These are phyloP conservation scores for Ceratocystiopsis minuta DNA, from an alignment of 2,329 filamentous ascomycete genomes.

Conservation along the genomic window DNA sequence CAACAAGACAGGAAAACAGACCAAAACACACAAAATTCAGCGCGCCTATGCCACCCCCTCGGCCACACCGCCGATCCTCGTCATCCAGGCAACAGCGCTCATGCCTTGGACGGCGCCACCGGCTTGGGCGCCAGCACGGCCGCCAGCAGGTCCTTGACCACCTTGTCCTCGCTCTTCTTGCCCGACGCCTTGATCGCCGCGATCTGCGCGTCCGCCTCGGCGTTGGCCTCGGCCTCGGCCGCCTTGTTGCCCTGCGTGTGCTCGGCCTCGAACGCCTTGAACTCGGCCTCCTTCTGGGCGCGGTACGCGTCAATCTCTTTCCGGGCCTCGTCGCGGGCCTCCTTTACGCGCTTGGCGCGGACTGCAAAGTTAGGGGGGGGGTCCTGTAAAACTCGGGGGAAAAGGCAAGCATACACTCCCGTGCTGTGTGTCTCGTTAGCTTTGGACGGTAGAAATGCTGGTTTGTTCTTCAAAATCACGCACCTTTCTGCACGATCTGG, in stretches of 20 bases:
- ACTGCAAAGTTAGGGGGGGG: slow-evolving; percentile 28
- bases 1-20: too few species aligned
- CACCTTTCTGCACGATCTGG: slow-evolving; percentile 97
- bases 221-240: slow-evolving; percentile 60
- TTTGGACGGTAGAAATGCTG: not conserved
- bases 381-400: not conserved
- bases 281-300: slow-evolving; percentile 79
- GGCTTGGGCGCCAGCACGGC: slow-evolving; percentile 78
- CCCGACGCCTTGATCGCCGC: slow-evolving; percentile 67
- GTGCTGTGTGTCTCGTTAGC: slow-evolving; percentile 37
- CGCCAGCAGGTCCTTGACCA: slow-evolving; percentile 65
- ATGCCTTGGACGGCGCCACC: slow-evolving; percentile 24
- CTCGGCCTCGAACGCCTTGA: slow-evolving; percentile 82
- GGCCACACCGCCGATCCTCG: too few species aligned
- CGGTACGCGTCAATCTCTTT: slow-evolving; percentile 94
- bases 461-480: slow-evolving; percentile 14
- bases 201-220: slow-evolving; percentile 66
- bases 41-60: too few species aligned
- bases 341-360: slow-evolving; percentile 92
- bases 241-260: slow-evolving; percentile 78
- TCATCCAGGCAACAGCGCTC: not conserved
- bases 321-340: slow-evolving; percentile 89
- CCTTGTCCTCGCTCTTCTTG: slow-evolving; percentile 58
- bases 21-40: too few species aligned
- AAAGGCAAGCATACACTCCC: slow-evolving; percentile 58